Conservation (phyloP, 805 yeast genomes). For the Monosporozyma servazzii region DNA sequence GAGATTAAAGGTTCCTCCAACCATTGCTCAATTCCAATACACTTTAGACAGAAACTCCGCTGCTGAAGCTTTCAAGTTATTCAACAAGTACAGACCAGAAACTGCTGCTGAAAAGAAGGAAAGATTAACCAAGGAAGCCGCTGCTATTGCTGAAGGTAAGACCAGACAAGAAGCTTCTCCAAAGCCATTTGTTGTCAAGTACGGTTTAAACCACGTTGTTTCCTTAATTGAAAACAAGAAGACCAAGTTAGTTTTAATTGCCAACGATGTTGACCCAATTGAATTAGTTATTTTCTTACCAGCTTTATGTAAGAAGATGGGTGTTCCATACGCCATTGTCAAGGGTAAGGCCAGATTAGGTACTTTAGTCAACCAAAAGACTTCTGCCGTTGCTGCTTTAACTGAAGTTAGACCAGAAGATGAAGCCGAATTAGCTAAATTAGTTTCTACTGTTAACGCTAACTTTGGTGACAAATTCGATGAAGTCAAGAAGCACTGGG, state of each 20-base stretch:
- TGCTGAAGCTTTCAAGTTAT: constrained; percentile 89
- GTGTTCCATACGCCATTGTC: constrained; percentile 97
- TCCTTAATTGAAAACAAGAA: constrained; percentile 96
- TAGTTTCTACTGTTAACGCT: constrained; percentile 85
- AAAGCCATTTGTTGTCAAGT: constrained; percentile 95
- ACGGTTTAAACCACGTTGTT: constrained; percentile 98
- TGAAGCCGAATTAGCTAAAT: constrained; percentile 87
- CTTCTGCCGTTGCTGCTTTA: constrained; percentile 93
- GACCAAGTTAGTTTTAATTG: constrained; percentile 93
- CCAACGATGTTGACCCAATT: constrained; percentile 98
- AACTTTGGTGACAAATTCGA: constrained; percentile 93
- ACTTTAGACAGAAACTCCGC: constrained; percentile 98
- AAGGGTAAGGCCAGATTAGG: constrained; percentile 99
- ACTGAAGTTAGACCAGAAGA: constrained; percentile 93
- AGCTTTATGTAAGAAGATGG: constrained; percentile 98
- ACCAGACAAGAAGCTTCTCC: constrained; percentile 92
- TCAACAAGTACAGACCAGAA: constrained; percentile 99
- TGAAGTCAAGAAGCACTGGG: constrained; percentile 97
- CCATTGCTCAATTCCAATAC: constrained; percentile 92
- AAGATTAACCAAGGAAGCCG: constrained; percentile 97
- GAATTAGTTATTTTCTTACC: constrained; percentile 96
- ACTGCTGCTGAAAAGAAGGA: constrained; percentile 96
- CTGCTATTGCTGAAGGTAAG: constrained; percentile 97
- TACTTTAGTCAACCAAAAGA: constrained; percentile 94
- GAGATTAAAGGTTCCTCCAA: constrained; percentile 99